A percentile compares a stretch with the other conserved stretches of the same genome.
Evolutionary conservation across 192 early-diverging fungal genomes (phyloP).

Genomic region (Linnemannia zychae): DNA sequence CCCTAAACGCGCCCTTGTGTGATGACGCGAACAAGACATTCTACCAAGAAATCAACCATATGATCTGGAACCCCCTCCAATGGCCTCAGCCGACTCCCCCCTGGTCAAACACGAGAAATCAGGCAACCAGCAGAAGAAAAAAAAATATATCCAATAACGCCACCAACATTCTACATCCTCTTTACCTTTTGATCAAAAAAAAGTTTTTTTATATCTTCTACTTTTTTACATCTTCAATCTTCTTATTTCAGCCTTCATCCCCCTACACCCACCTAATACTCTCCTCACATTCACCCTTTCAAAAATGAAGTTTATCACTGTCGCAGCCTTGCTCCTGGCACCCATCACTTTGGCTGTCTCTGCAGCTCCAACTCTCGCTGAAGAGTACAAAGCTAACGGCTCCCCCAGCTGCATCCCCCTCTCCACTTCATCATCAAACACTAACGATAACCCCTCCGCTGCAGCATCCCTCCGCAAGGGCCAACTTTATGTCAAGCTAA

Average conservation of each 20-base stretch:
- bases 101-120: not conserved
- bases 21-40: not conserved
- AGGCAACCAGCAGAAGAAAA: no score
- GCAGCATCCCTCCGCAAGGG: conserved; percentile 1
- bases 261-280: no score
- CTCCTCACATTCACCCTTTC: not conserved
- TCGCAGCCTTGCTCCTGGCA: not conserved
- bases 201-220: no score
- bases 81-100: not conserved
- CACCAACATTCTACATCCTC: no score
- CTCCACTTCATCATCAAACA: not conserved
- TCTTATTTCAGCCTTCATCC: no score
- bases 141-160: not conserved
- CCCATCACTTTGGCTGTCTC: not conserved
- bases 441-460: not conserved
- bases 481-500: conserved; percentile 33
- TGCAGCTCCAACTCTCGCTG: not conserved
- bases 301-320: not conserved
- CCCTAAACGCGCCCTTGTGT: not conserved
- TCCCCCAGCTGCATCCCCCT: not conserved
- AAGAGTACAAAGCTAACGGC: not conserved
- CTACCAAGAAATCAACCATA: not conserved
- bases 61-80: not conserved
- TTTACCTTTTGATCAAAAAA: no score
- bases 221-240: no score